Evolutionary conservation across 768 basidiomycete species (phyloP).

Genomic region (Boletus pseudopeckii): DNA sequence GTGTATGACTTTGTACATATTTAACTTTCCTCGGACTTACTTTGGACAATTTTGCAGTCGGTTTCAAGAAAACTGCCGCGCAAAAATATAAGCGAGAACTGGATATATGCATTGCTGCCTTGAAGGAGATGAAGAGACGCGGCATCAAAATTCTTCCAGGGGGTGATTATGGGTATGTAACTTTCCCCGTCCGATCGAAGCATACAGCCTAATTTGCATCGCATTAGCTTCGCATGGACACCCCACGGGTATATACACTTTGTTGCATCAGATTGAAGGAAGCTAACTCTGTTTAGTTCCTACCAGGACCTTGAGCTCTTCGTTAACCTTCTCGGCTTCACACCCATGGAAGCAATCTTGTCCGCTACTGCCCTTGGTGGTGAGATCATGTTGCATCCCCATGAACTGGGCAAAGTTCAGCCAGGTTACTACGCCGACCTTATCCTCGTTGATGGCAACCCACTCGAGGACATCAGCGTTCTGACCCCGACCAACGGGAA

Average conservation of each 20-base stretch:
- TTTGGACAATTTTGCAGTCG: slow-evolving; percentile 5
- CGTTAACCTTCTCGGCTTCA: slow-evolving; percentile 33
- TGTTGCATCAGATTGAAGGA: neutral
- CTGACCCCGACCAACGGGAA: slow-evolving; percentile 31
- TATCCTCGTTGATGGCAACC: slow-evolving; percentile 35
- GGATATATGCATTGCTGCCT: slow-evolving; percentile 30
- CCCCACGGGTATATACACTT: slow-evolving; percentile 26
- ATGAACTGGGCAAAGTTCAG: slow-evolving; percentile 36
- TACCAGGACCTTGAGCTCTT: slow-evolving; percentile 38
- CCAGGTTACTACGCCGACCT: slow-evolving; percentile 38
- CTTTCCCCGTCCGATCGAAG: neutral
- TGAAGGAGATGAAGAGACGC: slow-evolving; percentile 36
- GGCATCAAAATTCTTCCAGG: slow-evolving; percentile 37
- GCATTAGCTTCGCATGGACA: slow-evolving; percentile 29
- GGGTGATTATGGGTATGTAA: slow-evolving; percentile 34
- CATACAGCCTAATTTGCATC: neutral
- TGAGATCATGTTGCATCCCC: slow-evolving; percentile 34
- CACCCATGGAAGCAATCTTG: slow-evolving; percentile 37
- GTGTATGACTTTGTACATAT: slow-evolving; percentile 7
- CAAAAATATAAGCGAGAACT: slow-evolving; percentile 31
- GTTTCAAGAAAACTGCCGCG: slow-evolving; percentile 16
- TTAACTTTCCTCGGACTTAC: neutral
- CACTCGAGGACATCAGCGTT: slow-evolving; percentile 34
- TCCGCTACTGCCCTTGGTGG: slow-evolving; percentile 36
- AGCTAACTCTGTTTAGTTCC: slow-evolving; percentile 20